Percentiles rank a stretch among this genome's conserved stretches.
Conservation (phyloP, 305 asterid genomes). For the Fraxinus sp. region DNA sequence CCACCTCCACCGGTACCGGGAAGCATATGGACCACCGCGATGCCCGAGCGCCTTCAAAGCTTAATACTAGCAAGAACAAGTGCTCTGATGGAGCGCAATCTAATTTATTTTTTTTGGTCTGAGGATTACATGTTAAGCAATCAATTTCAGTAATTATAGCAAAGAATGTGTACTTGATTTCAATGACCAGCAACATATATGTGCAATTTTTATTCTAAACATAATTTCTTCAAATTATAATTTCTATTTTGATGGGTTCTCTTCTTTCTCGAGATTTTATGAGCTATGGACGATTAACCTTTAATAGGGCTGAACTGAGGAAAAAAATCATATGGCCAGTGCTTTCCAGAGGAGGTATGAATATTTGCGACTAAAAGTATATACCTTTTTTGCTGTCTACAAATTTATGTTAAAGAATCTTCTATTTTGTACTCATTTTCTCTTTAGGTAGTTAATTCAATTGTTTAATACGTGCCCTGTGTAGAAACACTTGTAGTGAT, state of each 20-base stretch:
- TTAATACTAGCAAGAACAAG: constrained; percentile 54
- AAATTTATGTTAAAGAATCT: too few species aligned
- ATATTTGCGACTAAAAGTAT: constrained; percentile 3
- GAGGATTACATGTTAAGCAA: too few species aligned
- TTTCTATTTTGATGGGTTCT: background rate
- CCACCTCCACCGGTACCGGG: constrained; percentile 51
- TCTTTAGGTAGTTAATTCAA: background rate
- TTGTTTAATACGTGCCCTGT: background rate
- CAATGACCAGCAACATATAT: too few species aligned
- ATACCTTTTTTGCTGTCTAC: background rate
- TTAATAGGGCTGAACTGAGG: constrained; percentile 88
- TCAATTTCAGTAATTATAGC: too few species aligned
- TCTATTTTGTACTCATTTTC: background rate
- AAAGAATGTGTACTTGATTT: too few species aligned
- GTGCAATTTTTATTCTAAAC: too few species aligned
- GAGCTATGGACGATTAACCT: constrained; percentile 14
- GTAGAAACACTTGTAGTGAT: too few species aligned
- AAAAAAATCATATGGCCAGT: constrained; percentile 80
- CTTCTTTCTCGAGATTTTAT: background rate
- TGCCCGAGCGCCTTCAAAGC: constrained; percentile 46
- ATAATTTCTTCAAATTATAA: too few species aligned
- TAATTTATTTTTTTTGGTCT: background rate
- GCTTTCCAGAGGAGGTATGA: constrained; percentile 88
- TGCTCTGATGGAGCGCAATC: constrained; percentile 54
- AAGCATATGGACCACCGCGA: constrained; percentile 58